phyloP scores from a whole-genome alignment of 208 protist genomes.

The Strigomonas oncopelti region DNA sequence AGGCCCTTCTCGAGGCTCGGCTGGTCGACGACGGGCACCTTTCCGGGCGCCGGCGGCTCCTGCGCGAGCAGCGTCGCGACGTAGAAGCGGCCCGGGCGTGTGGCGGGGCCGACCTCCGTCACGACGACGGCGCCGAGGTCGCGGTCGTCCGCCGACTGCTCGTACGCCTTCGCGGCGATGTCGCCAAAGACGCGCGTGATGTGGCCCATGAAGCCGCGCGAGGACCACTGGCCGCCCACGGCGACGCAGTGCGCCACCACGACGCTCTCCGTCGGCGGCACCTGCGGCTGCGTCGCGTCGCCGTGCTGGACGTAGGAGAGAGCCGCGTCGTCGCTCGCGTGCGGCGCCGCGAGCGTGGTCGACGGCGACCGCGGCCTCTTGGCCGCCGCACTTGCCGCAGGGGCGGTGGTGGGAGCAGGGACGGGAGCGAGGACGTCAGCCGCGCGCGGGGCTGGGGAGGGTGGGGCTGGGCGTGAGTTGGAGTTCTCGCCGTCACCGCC shows the following conservation, averaged over 20 bases:
- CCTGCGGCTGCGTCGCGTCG: slow-evolving; percentile 17
- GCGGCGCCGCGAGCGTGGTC: not conserved
- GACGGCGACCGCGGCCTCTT: no score
- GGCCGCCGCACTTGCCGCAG: no score
- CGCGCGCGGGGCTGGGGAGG: not conserved
- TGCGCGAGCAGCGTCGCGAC: slow-evolving; percentile 44
- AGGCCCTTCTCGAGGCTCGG: slow-evolving; percentile 24
- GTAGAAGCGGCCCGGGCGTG: slow-evolving; percentile 28
- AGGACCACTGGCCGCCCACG: slow-evolving; percentile 30
- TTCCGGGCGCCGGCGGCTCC: slow-evolving; percentile 13
- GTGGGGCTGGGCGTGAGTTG: not conserved
- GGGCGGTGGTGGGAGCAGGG: not conserved
- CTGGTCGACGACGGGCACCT: slow-evolving; percentile 27
- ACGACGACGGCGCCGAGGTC: slow-evolving; percentile 35
- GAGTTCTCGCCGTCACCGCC: slow-evolving; percentile 2
- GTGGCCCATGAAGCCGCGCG: slow-evolving; percentile 41
- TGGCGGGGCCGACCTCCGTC: slow-evolving; percentile 20
- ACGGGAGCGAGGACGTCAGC: not conserved
- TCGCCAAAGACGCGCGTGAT: slow-evolving; percentile 30
- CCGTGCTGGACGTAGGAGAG: slow-evolving; percentile 19
- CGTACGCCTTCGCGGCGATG: slow-evolving; percentile 26
- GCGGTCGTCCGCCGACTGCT: slow-evolving; percentile 15
- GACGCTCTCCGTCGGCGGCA: slow-evolving; percentile 20
- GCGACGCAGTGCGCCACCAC: slow-evolving; percentile 42
- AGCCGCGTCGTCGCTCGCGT: not conserved